Conservation (phyloP, 1,139 yeast species). For the Pichia kudriavzevii region DNA sequence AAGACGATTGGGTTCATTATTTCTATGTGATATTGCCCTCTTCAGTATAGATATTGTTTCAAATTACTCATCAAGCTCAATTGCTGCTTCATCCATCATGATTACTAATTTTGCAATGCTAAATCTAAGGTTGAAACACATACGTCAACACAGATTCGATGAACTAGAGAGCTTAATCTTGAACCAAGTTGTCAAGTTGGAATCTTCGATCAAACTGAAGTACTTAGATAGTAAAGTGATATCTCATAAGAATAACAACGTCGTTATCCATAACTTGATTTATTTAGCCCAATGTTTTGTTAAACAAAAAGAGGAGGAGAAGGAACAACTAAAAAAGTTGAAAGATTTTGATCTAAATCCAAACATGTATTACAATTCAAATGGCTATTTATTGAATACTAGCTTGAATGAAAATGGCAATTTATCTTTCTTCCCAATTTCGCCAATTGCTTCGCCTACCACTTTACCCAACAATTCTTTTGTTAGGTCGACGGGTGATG, state of each 20-base stretch:
- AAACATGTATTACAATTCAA: conserved; percentile 8
- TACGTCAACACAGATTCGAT: conserved; percentile 21
- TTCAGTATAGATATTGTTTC: conserved; percentile 55
- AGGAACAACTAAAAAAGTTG: conserved; percentile 9
- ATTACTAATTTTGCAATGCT: conserved; percentile 23
- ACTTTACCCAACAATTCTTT: conserved; percentile 10
- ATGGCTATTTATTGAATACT: conserved; percentile 8
- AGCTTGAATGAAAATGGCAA: conserved; percentile 11
- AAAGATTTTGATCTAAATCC: conserved; percentile 12
- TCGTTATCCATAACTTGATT: conserved; percentile 19
- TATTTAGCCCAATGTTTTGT: conserved; percentile 20
- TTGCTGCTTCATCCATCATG: conserved; percentile 44
- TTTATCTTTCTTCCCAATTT: conserved; percentile 18
- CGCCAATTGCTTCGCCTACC: conserved; percentile 26
- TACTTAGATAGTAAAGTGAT: conserved; percentile 17
- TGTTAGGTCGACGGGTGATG: conserved; percentile 4
- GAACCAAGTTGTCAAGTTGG: conserved; percentile 19
- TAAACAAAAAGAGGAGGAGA: conserved; percentile 19
- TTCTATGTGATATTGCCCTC: conserved; percentile 58
- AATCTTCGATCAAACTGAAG: conserved; percentile 22
- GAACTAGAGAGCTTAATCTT: conserved; percentile 24
- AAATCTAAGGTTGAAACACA: conserved; percentile 16
- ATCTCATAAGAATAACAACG: conserved; percentile 14
- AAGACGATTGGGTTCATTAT: conserved; percentile 48
- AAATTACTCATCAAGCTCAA: conserved; percentile 46